phyloP scores from a whole-genome alignment of 257 asterid genomes.

The Avicennia marina region DNA sequence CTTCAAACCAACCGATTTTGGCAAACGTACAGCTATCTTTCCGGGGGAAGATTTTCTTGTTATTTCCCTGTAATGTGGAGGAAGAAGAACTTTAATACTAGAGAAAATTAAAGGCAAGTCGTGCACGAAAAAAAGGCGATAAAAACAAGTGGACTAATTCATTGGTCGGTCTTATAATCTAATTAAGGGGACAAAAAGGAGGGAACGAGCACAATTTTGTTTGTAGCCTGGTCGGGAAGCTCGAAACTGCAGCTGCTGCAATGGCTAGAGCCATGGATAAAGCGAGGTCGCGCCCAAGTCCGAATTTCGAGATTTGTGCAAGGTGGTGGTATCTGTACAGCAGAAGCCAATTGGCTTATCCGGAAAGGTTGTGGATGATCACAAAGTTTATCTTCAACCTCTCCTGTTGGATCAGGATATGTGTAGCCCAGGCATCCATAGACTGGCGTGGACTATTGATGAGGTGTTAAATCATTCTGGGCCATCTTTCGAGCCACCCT shows the following conservation, averaged over 20 bases:
- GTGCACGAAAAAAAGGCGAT: not conserved
- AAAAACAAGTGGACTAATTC: not conserved
- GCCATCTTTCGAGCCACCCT: too few species aligned
- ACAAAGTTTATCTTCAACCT: not conserved
- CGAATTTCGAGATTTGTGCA: too few species aligned
- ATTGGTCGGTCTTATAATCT: not conserved
- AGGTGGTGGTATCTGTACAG: too few species aligned
- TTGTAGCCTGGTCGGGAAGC: slow-evolving; percentile 38
- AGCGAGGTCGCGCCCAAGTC: too few species aligned
- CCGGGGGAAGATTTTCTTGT: slow-evolving; percentile 16
- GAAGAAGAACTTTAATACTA: not conserved
- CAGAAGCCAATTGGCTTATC: slow-evolving; percentile 32
- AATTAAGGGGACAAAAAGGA: too few species aligned
- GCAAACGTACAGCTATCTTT: slow-evolving; percentile 18
- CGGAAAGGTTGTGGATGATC: slow-evolving; percentile 20
- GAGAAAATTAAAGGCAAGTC: too few species aligned
- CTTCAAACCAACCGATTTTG: slow-evolving; percentile 24
- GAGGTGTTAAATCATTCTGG: too few species aligned
- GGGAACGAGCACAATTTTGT: too few species aligned
- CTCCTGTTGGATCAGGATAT: too few species aligned
- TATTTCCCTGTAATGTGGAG: slow-evolving; percentile 25
- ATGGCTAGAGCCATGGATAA: slow-evolving; percentile 59
- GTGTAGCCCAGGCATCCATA: too few species aligned
- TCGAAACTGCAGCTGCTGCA: slow-evolving; percentile 44
- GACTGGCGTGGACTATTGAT: too few species aligned